phyloP scores from a whole-genome alignment of 495 filamentous ascomycete species.

The Bacidia gigantensis region DNA sequence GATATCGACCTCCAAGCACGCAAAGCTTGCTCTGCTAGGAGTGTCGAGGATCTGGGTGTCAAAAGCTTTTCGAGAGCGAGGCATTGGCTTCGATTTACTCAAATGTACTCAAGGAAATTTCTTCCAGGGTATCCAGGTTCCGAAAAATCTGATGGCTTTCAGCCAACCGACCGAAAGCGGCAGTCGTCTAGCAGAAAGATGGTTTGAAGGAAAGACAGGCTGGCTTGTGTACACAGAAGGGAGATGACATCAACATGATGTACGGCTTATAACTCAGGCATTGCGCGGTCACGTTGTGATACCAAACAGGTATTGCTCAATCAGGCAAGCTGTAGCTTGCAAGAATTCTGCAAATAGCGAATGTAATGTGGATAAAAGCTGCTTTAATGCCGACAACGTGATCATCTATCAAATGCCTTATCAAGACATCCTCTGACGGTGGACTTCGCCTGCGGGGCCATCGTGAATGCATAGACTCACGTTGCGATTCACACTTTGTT shows the following conservation, averaged over 20 bases:
- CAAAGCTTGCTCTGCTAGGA: slow-evolving; percentile 44
- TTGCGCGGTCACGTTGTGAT: neutral
- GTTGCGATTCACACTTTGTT: too few species aligned
- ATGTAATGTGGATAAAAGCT: too few species aligned
- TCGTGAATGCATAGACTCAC: too few species aligned
- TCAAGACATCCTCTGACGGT: too few species aligned
- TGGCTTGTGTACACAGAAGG: slow-evolving; percentile 45
- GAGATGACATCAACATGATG: neutral
- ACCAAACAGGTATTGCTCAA: too few species aligned
- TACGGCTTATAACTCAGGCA: too few species aligned
- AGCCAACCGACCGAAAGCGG: slow-evolving; percentile 67
- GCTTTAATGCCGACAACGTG: too few species aligned
- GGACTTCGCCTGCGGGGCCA: too few species aligned
- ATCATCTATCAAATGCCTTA: too few species aligned
- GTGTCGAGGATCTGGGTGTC: slow-evolving; percentile 66
- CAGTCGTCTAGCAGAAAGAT: slow-evolving; percentile 44
- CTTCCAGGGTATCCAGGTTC: slow-evolving; percentile 51
- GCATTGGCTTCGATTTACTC: slow-evolving; percentile 47
- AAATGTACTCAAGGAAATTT: slow-evolving; percentile 49
- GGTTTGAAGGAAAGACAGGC: slow-evolving; percentile 39
- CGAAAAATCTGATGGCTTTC: slow-evolving; percentile 52
- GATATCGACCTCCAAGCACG: slow-evolving; percentile 26
- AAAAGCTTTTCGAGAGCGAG: slow-evolving; percentile 41
- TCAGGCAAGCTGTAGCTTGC: neutral
- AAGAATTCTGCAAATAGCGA: too few species aligned